These are phyloP conservation scores for Calocera viscosa DNA, from an alignment of 768 basidiomycete genomes.

Conservation along the genomic window DNA sequence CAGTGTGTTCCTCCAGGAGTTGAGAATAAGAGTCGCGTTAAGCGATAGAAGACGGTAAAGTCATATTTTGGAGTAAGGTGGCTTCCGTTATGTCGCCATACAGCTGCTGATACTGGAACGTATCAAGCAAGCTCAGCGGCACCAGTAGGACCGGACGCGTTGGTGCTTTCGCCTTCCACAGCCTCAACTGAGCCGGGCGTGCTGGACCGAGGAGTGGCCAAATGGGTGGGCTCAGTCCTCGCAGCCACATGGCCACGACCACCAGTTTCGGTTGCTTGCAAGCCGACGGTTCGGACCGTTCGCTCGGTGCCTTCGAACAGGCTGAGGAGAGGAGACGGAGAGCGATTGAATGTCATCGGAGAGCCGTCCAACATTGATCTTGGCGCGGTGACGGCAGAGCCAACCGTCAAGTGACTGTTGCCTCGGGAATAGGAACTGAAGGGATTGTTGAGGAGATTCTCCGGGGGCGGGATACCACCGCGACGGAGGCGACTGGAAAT, in stretches of 20 bases:
- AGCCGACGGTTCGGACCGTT: neutral
- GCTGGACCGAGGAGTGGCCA: neutral
- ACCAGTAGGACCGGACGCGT: neutral
- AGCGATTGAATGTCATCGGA: neutral
- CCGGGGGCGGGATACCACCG: neutral
- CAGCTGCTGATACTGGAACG: too few relatives aligned
- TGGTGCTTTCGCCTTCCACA: neutral
- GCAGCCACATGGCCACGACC: neutral
- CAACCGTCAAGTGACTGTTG: neutral
- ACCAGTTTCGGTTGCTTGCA: neutral
- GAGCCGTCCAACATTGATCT: neutral
- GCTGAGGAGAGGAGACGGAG: neutral
- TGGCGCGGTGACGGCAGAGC: neutral
- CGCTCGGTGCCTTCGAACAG: neutral
- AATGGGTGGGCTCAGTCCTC: neutral
- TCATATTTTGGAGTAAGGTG: neutral
- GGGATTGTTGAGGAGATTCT: neutral
- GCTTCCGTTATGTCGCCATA: too few relatives aligned
- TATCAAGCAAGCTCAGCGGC: neutral
- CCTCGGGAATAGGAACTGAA: neutral
- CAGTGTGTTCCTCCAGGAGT: neutral
- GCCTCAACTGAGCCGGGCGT: neutral
- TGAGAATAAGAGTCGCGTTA: neutral
- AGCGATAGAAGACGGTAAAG: neutral
- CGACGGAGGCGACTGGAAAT: neutral